Percentiles rank a stretch among this genome's conserved stretches.
Conservation (phyloP, 2,329 filamentous ascomycete genomes). For the Bipolaris gigantea region DNA sequence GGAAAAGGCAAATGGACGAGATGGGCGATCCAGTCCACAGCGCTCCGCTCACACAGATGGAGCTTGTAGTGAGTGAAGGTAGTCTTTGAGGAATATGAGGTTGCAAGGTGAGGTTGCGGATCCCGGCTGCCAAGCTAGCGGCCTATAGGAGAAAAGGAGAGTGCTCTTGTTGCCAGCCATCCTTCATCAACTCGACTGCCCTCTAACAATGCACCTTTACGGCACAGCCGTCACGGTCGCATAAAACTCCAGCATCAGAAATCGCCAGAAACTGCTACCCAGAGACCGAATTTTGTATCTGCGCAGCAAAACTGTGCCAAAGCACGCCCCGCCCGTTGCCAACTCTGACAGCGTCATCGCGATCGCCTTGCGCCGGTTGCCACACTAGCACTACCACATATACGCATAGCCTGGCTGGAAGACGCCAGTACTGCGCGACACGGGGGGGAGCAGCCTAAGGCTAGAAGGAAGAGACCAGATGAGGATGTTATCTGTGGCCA, state of each 20-base stretch:
- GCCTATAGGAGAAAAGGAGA: constrained; percentile 19
- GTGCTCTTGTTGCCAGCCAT: constrained; percentile 21
- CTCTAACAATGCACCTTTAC: constrained; percentile 10
- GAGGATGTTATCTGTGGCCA: too few relatives aligned
- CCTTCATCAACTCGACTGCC: constrained; percentile 12
- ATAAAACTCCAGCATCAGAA: constrained; percentile 10
- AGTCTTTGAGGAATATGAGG: constrained; percentile 28
- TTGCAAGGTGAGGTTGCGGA: constrained; percentile 21
- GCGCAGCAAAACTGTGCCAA: constrained; percentile 9
- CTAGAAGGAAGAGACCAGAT: too few relatives aligned
- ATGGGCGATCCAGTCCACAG: constrained; percentile 16
- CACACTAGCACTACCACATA: constrained; percentile 9
- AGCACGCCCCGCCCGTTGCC: constrained; percentile 15
- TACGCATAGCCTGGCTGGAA: neutral
- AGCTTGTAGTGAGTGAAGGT: constrained; percentile 29
- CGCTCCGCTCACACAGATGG: constrained; percentile 24
- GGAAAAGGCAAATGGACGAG: constrained; percentile 14
- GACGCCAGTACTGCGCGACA: neutral
- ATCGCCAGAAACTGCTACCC: neutral
- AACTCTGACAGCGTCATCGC: constrained; percentile 34
- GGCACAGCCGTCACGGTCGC: constrained; percentile 16
- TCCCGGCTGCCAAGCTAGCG: constrained; percentile 18
- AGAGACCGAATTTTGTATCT: neutral
- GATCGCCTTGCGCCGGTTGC: constrained; percentile 9
- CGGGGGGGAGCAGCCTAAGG: neutral